Base-by-base conservation (phyloP, 345 rosid species). In the Noccaea bulbosa region DNA sequence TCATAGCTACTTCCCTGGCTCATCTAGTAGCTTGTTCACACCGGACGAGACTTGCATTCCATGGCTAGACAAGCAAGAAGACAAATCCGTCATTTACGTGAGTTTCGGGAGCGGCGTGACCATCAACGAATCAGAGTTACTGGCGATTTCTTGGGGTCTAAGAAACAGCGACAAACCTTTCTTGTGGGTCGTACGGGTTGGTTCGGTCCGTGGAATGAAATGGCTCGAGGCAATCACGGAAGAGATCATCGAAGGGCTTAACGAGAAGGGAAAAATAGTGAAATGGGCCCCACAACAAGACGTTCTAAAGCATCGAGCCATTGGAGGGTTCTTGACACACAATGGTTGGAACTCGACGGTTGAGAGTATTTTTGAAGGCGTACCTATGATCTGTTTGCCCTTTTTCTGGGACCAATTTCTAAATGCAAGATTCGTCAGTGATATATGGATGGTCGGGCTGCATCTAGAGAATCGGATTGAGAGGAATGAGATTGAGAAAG, bases 11-110 rank as follows among this genome's bases (percentile, higher is more conserved):
- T 53, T 69, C 17, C 64, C 73, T 1, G 65, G 64, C 5, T 79
- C 77, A 1, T 52, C 67, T 2, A 81, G 74, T 67, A 78, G 81
- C 60, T 67, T 81, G 8, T 35, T 72, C 39, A 60, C 74, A 48
- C 70, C 45, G 1, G 82, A 82, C 43, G 61, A 65, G 34, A 84
- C 73, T 38, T 78, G 81, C 79, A 71, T 80, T 4, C 45, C 78
- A 15, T 84, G 89, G 89, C 71, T 88, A 3, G 85, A 84, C 9
- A 68, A 51, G 5, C 89, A 86, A 55, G 81, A 78, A 11, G 51
- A 60, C 2, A 64, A 59, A 1, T 86, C 89, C 0, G 91, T 84
- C 7, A 16, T 84, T 6, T 86, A 83, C 50, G 80, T 69, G 5
- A 82, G 88, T 33, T 81, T 86, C 0, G 87, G 94, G 1, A 86